A percentile compares a stretch with the other conserved stretches of the same genome.
These are phyloP conservation scores for Exophiala mesophila DNA, from an alignment of 2,329 filamentous ascomycete species.

Conservation along the genomic window DNA sequence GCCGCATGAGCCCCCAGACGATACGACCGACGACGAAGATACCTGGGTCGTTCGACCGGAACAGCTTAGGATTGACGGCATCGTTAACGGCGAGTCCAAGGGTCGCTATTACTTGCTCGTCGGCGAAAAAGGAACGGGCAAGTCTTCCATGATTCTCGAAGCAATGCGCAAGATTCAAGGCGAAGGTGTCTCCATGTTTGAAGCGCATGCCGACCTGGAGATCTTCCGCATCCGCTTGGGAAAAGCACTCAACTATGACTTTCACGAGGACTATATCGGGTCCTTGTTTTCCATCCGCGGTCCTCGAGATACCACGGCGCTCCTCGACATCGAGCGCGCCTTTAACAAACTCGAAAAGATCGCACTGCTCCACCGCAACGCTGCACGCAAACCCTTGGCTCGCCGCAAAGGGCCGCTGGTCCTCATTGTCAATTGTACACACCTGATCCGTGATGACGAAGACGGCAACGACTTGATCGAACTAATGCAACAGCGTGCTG, in stretches of 20 bases:
- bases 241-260: slow-evolving; percentile 93
- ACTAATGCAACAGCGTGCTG: slow-evolving; percentile 88
- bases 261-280: slow-evolving; percentile 88
- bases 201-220: slow-evolving; percentile 90
- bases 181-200: slow-evolving; percentile 88
- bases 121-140: slow-evolving; percentile 93
- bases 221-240: slow-evolving; percentile 91
- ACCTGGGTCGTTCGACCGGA: slow-evolving; percentile 77
- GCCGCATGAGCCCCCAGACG: slow-evolving; percentile 5
- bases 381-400: neutral
- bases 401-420: slow-evolving; percentile 61
- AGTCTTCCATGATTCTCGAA: slow-evolving; percentile 93
- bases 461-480: slow-evolving; percentile 92
- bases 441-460: slow-evolving; percentile 84
- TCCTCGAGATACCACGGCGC: slow-evolving; percentile 81
- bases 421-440: slow-evolving; percentile 91
- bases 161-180: slow-evolving; percentile 91
- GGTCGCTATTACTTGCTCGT: slow-evolving; percentile 91
- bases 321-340: slow-evolving; percentile 91
- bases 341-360: slow-evolving; percentile 98
- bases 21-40: slow-evolving; percentile 27
- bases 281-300: slow-evolving; percentile 92
- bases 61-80: slow-evolving; percentile 74
- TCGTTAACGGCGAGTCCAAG: slow-evolving; percentile 64
- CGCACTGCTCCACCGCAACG: slow-evolving; percentile 60